A percentile compares a stretch with the other conserved stretches of the same genome.
Conservation (phyloP, 2,329 filamentous ascomycete species). For the Basipetospora sp. region DNA sequence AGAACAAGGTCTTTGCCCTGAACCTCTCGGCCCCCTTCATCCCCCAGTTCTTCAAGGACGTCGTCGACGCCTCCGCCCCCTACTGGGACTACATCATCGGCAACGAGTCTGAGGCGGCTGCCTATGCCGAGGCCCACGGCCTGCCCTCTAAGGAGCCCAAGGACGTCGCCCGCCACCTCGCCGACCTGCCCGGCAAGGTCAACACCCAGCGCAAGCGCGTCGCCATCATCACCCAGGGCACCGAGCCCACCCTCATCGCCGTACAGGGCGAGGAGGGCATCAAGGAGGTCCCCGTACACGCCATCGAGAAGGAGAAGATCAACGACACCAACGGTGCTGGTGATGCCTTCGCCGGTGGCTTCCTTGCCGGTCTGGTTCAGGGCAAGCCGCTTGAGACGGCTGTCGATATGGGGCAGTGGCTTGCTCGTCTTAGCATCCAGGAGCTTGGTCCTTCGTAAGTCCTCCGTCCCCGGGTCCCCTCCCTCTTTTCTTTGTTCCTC, state of each 20-base stretch:
- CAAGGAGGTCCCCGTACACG: constrained; percentile 66
- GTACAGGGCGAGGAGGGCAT: constrained; percentile 55
- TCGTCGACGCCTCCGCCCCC: constrained; percentile 66
- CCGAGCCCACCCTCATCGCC: constrained; percentile 75
- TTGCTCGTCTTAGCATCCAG: constrained; percentile 84
- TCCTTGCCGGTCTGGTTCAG: constrained; percentile 76
- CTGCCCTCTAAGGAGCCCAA: constrained; percentile 63
- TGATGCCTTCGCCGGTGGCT: constrained; percentile 90
- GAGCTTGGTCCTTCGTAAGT: constrained; percentile 92
- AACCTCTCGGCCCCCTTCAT: constrained; percentile 95
- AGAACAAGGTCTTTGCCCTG: constrained; percentile 85
- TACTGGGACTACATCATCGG: constrained; percentile 96
- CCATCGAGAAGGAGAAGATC: constrained; percentile 64
- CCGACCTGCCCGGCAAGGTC: constrained; percentile 80
- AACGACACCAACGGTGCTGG: constrained; percentile 94
- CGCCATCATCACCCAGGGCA: constrained; percentile 90
- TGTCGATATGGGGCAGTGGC: constrained; percentile 91
- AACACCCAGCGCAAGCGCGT: constrained; percentile 72
- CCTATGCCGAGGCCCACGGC: constrained; percentile 71
- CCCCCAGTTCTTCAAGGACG: constrained; percentile 93
- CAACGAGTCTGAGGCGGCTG: constrained; percentile 86
- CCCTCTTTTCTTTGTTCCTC: not conserved
- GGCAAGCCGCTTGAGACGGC: constrained; percentile 64
- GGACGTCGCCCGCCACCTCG: constrained; percentile 73
- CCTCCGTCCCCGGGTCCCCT: constrained; percentile 1